Base-by-base conservation (phyloP, 2,329 filamentous ascomycete genomes). In the Arthrobotrys sinensis region DNA sequence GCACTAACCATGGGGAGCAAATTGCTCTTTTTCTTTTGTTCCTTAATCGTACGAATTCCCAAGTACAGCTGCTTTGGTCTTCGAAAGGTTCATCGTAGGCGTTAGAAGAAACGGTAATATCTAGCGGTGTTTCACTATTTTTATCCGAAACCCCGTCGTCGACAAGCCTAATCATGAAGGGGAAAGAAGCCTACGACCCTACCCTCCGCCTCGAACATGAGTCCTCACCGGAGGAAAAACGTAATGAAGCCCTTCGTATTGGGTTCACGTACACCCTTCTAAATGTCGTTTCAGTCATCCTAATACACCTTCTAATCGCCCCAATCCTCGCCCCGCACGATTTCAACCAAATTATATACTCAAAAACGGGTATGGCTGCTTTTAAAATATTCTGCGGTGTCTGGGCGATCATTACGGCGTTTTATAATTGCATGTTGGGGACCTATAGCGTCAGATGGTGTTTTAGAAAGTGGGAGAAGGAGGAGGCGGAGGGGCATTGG, bases 371-470 rank as follows among this genome's bases (percentile, higher is more conserved):
- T 1, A 46, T 72, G 62, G 16, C 57, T n/a, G 62, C 5, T 3
- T 78, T 71, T 10, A 66, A 71, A 19, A 40, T 55, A 19, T 72
- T 78, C 32, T 78, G 67, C 36, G 45, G 62, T 11, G 1, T 68
- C n/a, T 78, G 67, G 62, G 21, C 67, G 4, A 32, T 72, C 0
- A 28, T 72, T 16, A 78, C 75, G 11, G 75, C 60, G 1, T 72
- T 78, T 50, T 78, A 78, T 53, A 78, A 78, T 32, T 72, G 24
- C 24, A 50, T 72, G 50, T 16, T 67, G 4, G 67, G 75, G 12
- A 19, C 12, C 7, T 68, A 55, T 24, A 53, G 67, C 8, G 19
- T 67, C 12, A 24, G 40, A 7, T 46, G 50, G 34, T 8, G 72
- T 34, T 12, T 5, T 5, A 57, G 40, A 21, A 68, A 53, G 53